Percentiles rank a stretch among this genome's conserved stretches.
Evolutionary conservation across 345 rosid genomes (phyloP).

Genomic region (Eucalyptus paniculata): DNA sequence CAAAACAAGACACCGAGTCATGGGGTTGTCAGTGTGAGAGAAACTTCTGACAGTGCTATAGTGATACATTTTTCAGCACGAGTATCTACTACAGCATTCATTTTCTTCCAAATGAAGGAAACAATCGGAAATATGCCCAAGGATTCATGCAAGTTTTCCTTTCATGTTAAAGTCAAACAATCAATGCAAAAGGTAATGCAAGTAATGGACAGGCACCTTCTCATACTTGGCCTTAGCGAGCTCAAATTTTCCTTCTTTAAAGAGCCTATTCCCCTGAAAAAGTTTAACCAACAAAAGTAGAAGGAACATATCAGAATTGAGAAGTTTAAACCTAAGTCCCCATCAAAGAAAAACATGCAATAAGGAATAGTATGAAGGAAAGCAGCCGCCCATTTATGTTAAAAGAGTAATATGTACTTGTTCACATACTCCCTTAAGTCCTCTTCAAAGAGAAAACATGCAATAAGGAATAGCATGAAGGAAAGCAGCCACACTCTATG

Average conservation of each 20-base stretch:
- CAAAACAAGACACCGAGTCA: neutral
- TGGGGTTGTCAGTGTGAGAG: neutral
- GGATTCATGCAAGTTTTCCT: neutral
- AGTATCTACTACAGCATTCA: neutral
- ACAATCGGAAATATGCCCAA: neutral
- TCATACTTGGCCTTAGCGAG: conserved; percentile 94
- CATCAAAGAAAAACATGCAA: neutral
- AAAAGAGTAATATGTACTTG: neutral
- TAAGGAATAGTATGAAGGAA: neutral
- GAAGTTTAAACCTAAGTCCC: neutral
- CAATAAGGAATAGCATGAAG: neutral
- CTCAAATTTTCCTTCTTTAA: conserved; percentile 91
- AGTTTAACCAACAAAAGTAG: neutral
- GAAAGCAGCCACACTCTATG: neutral
- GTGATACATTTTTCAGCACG: neutral
- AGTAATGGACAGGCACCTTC: conserved; percentile 38
- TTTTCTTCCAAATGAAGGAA: neutral
- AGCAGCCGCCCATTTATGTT: neutral
- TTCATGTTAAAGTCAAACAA: neutral
- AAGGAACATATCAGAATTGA: neutral
- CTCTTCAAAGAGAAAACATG: neutral
- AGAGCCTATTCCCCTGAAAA: conserved; percentile 89
- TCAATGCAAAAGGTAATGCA: neutral
- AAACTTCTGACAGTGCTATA: neutral
- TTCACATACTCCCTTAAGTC: neutral